Conservation (phyloP, 2,329 filamentous ascomycete genomes). For the Cercospora citrullina region DNA sequence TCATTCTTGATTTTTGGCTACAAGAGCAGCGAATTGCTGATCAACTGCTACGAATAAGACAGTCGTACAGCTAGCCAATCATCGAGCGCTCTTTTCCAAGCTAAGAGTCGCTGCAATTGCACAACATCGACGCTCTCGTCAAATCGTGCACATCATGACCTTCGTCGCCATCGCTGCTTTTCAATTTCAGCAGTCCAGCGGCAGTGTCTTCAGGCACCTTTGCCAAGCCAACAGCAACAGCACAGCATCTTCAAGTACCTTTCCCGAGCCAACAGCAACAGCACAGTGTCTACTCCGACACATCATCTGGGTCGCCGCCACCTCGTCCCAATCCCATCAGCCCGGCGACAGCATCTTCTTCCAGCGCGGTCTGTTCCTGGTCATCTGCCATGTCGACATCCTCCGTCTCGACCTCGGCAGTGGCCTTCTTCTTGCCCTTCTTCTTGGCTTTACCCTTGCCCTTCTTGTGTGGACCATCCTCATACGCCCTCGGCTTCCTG, state of each 20-base stretch:
- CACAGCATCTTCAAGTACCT: background rate
- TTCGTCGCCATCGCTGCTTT: background rate
- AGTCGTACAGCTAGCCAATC: background rate
- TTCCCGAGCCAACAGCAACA: background rate
- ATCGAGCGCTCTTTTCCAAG: background rate
- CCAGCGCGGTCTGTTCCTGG: background rate
- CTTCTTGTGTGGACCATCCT: background rate
- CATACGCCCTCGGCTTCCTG: background rate
- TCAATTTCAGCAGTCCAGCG: background rate
- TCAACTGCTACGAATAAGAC: background rate
- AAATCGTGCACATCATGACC: background rate
- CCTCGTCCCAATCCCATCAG: background rate
- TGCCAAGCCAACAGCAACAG: background rate
- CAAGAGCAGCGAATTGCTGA: background rate
- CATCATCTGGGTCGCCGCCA: background rate
- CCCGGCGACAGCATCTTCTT: background rate
- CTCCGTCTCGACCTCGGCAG: background rate
- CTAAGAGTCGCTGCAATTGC: background rate
- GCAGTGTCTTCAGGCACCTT: background rate
- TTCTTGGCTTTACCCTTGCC: background rate
- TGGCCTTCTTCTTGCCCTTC: background rate
- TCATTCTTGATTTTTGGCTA: background rate
- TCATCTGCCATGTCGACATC: background rate
- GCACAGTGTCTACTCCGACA: background rate
- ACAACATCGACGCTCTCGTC: background rate